Percentiles rank a stretch among this genome's conserved stretches.
Evolutionary conservation across 441 rosid genomes (phyloP).

Genomic region (Daphne laureola): DNA sequence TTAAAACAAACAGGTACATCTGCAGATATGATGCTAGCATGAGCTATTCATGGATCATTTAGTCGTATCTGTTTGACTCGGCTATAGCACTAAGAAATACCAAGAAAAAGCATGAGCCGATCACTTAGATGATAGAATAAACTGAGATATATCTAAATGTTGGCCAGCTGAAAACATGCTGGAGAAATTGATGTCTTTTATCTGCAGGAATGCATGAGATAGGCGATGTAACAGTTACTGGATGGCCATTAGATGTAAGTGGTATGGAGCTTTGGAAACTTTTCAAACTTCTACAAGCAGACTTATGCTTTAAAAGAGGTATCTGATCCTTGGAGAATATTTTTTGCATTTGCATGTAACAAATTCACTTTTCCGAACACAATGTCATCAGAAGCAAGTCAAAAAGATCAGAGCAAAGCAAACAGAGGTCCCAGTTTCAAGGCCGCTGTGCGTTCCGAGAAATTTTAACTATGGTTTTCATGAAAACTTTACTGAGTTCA

Average conservation of each 20-base stretch:
- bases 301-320: constrained; percentile 1
- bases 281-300: neutral
- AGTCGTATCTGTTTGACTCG: constrained; percentile 1
- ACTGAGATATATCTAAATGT: no score
- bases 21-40: no score
- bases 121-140: no score
- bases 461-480: constrained; percentile 8
- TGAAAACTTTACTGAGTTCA: constrained; percentile 16
- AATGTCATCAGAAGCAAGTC: constrained; percentile 12
- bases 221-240: constrained; percentile 3
- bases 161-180: no score
- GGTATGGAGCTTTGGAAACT: neutral
- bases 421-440: constrained; percentile 5
- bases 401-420: constrained; percentile 11
- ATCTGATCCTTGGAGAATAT: neutral
- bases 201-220: constrained; percentile 13
- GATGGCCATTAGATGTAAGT: constrained; percentile 17
- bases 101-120: no score
- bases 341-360: constrained; percentile 1
- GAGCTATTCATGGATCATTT: no score
- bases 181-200: no score
- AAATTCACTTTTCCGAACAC: constrained; percentile 14
- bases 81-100: no score
- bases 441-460: constrained; percentile 4
- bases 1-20: no score